Conservation (phyloP, 257 asterid species). For the Prunella vulgaris region DNA sequence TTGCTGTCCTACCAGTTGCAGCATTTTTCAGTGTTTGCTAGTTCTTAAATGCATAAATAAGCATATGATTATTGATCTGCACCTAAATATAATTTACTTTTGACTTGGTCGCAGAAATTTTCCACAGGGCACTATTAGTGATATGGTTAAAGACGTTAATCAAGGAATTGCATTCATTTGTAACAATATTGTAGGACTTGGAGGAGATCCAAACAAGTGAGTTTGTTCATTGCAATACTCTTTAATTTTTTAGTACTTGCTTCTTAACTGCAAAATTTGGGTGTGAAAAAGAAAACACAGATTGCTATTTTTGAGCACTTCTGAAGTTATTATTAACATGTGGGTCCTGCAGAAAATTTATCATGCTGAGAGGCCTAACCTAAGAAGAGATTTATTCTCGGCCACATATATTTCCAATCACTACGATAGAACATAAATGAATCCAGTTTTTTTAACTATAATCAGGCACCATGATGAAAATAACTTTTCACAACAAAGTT, state of each 20-base stretch:
- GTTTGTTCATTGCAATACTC: background rate
- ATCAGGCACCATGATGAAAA: background rate
- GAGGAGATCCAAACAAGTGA: constrained; percentile 92
- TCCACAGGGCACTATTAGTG: constrained; percentile 98
- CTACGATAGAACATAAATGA: background rate
- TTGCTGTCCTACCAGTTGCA: background rate
- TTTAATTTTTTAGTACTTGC: background rate
- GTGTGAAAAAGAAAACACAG: background rate
- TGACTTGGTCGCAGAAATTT: constrained; percentile 65
- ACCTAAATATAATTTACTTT: constrained; percentile 15
- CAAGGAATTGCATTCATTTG: constrained; percentile 75
- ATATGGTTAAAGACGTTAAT: constrained; percentile 79
- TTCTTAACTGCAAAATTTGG: constrained; percentile 11
- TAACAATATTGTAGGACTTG: constrained; percentile 59
- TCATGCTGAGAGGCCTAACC: background rate
- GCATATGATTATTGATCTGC: constrained; percentile 8
- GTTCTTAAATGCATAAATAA: background rate
- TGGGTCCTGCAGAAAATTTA: background rate
- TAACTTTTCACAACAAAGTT: background rate
- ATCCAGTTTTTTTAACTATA: background rate
- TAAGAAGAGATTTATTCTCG: background rate
- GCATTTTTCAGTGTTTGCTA: background rate
- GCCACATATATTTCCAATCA: background rate
- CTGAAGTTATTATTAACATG: constrained; percentile 1
- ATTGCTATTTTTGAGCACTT: constrained; percentile 12